Conservation (phyloP, 768 basidiomycete genomes). For the Suillus variegatus region DNA sequence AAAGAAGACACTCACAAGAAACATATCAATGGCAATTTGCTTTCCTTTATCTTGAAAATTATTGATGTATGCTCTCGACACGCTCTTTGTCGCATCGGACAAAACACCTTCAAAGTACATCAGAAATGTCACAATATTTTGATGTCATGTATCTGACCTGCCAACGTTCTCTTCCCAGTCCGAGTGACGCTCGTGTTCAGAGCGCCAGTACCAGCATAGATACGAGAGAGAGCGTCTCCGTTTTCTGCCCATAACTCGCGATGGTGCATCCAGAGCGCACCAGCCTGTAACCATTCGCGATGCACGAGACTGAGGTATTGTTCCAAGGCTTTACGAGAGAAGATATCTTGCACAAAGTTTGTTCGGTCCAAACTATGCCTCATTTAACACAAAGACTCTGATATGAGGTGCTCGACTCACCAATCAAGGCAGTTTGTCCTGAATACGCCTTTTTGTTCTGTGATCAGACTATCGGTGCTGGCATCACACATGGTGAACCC, state of each 20-base stretch:
- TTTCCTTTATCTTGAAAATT: conserved; percentile 97
- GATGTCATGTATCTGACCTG: conserved; percentile 46
- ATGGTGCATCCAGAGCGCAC: conserved; percentile 80
- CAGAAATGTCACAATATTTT: conserved; percentile 4
- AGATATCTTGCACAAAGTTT: conserved; percentile 95
- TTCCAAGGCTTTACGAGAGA: conserved; percentile 80
- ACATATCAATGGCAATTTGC: conserved; percentile 93
- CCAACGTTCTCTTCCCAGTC: conserved; percentile 91
- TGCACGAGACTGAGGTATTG: conserved; percentile 80
- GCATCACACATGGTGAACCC: conserved; percentile 85
- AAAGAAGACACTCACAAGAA: conserved; percentile 60
- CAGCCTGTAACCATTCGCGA: conserved; percentile 71
- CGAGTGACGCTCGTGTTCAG: conserved; percentile 96
- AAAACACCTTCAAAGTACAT: conserved; percentile 61
- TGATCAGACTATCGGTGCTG: conserved; percentile 66
- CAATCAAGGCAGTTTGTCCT: conserved; percentile 96
- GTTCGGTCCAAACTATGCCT: conserved; percentile 84
- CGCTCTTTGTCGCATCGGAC: conserved; percentile 96
- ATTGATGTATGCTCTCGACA: conserved; percentile 94
- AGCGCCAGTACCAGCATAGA: conserved; percentile 93
- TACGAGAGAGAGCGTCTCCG: conserved; percentile 88
- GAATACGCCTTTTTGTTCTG: conserved; percentile 90
- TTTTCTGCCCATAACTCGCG: conserved; percentile 97
- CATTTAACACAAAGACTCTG: conserved; percentile 10
- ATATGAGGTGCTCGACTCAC: conserved; percentile 39